Evolutionary conservation across 805 yeast species (phyloP), one percentile per base, ranked within the genome.

Genomic region (Candida cerambycidarum): DNA sequence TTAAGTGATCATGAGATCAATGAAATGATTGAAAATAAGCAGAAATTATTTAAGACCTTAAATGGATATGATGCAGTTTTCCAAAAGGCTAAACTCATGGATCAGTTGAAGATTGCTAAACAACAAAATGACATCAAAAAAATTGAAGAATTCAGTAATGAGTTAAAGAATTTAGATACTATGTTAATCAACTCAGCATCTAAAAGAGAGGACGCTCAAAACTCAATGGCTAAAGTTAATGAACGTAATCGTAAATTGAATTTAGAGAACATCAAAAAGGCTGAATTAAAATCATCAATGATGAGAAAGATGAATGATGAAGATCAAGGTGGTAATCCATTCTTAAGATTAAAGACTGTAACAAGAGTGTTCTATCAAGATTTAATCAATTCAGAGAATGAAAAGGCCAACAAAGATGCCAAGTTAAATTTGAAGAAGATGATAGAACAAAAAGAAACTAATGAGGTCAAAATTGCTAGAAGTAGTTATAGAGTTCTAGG

Each of bases 191-290:
- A 63, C 41, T 63, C 75, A 44, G 41, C 69, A 43, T 61, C 62
- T 48, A 55, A 62, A 19, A 48, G 59, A 45, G 59, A 63, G 47
- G 65, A 63, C 49, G 52, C 65, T 58, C 63, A 65, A 44, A 71
- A 64, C 50, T 73, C 79, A 44, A 73, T 89, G 67, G 78, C 85
- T 32, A 80, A 78, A 51, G 86, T 89, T 39, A 89, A 89, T 51
- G 84, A 85, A 54, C 80, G 96, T 56, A 93, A 93, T 63, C 78
- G 96, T 61, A 85, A 80, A 54, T 75, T 84, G 50, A 92, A 92
- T 63, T 82, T 82, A 59, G 81, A 81, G 39, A 79, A 78, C 37
- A 80, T 89, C 52, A 82, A 95, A 57, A 75, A 77, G 54, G 97
- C 96, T 0, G 97, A 90, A 60, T 63, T 80, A 32, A 71, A 72